Evolutionary conservation across 2,329 filamentous ascomycete species (phyloP).

Genomic region (Myriosclerotinia duriaeana): DNA sequence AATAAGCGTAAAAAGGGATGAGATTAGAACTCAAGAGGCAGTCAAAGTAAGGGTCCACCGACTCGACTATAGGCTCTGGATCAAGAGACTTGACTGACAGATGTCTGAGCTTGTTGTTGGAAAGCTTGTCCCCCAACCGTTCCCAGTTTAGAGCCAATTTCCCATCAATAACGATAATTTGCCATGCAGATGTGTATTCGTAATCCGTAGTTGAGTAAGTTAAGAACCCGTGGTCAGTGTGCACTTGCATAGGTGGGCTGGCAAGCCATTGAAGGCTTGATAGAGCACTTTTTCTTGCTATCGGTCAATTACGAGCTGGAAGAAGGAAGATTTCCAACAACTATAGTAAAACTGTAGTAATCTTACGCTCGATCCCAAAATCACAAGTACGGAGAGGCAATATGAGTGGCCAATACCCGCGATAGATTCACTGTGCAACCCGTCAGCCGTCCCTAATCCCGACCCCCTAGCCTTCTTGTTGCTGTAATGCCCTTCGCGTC

Average conservation of each 20-base stretch:
- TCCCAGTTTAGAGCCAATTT: not conserved
- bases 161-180: not conserved
- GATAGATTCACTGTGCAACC: slow-evolving; percentile 1
- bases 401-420: slow-evolving; percentile 14
- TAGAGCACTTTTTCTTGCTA: not conserved
- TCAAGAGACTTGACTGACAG: not conserved
- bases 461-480: not conserved
- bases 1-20: not conserved
- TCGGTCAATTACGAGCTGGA: not conserved
- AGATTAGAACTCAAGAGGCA: not conserved
- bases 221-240: not conserved
- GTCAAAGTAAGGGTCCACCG: not conserved
- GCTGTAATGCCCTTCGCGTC: not conserved
- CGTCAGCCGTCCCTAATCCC: not conserved
- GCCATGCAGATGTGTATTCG: not conserved
- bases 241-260: slow-evolving; percentile 14
- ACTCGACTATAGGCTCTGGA: slow-evolving; percentile 1
- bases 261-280: not conserved
- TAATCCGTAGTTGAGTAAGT: not conserved
- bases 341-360: no score
- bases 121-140: slow-evolving; percentile 1
- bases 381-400: slow-evolving; percentile 6
- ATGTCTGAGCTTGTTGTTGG: not conserved
- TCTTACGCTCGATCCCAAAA: not conserved
- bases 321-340: no score